These are phyloP conservation scores for Cutaneotrichosporon sp. DNA, from an alignment of 1,284 basidiomycete genomes.

Conservation along the genomic window DNA sequence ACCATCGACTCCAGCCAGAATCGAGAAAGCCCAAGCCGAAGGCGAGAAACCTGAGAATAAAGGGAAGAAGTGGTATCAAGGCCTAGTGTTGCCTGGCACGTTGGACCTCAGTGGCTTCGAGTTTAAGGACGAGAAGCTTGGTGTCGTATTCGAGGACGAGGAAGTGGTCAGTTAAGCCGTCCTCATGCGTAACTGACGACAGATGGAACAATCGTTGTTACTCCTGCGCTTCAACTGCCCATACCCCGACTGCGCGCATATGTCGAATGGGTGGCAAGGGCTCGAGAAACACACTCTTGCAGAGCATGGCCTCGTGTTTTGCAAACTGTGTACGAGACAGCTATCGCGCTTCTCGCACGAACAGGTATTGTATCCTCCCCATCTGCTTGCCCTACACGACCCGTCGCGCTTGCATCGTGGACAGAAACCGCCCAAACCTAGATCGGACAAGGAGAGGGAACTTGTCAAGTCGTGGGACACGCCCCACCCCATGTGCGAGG, in stretches of 20 bases:
- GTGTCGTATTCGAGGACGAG: conserved; percentile 79
- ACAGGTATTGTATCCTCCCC: conserved; percentile 73
- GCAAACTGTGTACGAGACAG: conserved; percentile 79
- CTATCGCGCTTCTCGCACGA: conserved; percentile 97
- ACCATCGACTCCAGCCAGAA: conserved; percentile 50
- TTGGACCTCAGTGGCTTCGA: conserved; percentile 47
- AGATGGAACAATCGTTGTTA: conserved; percentile 88
- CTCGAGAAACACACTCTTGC: conserved; percentile 59
- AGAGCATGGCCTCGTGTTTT: conserved; percentile 70
- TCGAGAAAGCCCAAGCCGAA: conserved; percentile 35
- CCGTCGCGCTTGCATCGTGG: conserved; percentile 62
- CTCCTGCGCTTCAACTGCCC: conserved; percentile 85
- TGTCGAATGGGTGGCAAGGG: conserved; percentile 81
- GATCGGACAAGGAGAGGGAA: conserved; percentile 39
- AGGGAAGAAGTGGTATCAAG: conserved; percentile 38
- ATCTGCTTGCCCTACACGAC: conserved; percentile 68
- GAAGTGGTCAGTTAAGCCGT: conserved; percentile 58
- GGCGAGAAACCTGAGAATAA: conserved; percentile 38
- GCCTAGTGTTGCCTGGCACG: conserved; percentile 38
- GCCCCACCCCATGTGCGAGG: conserved; percentile 50
- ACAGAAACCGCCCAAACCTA: conserved; percentile 38
- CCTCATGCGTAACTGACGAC: not conserved
- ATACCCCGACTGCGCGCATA: conserved; percentile 71
- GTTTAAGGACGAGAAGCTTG: conserved; percentile 70
- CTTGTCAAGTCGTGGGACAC: conserved; percentile 45